Conservation (phyloP, 192 early-diverging fungal species). For the Mortierella alpina region DNA sequence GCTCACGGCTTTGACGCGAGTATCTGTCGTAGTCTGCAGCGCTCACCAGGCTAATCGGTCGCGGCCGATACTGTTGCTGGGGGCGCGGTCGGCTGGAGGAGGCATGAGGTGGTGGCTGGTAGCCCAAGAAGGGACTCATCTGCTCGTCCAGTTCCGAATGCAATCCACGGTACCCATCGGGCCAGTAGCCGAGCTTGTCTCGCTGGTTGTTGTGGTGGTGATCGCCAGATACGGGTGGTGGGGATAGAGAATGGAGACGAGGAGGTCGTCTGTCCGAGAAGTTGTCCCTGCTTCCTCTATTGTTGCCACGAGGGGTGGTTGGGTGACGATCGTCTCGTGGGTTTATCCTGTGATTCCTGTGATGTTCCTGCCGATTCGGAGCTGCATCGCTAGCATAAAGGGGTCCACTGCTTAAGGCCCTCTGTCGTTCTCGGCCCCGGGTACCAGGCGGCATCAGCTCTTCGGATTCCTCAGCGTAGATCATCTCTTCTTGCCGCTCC, state of each 20-base stretch:
- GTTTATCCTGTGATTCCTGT: neutral
- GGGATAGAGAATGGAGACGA: constrained; percentile 33
- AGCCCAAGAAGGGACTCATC: constrained; percentile 24
- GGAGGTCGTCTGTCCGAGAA: constrained; percentile 8
- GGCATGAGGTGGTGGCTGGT: constrained; percentile 19
- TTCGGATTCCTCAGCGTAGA: neutral
- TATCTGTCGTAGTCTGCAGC: constrained; percentile 16
- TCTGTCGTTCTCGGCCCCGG: constrained; percentile 1
- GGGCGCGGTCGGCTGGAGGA: constrained; percentile 16
- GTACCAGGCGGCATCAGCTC: neutral
- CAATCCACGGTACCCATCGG: neutral
- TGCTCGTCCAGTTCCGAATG: constrained; percentile 11
- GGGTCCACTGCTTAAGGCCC: constrained; percentile 9
- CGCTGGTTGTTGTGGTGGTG: neutral
- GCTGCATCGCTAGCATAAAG: neutral
- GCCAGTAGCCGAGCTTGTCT: constrained; percentile 12
- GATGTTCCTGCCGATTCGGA: neutral
- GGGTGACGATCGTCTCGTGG: neutral
- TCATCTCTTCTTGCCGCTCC: neutral
- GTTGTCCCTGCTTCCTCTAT: neutral
- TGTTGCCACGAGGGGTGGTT: neutral
- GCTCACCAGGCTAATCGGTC: constrained; percentile 18
- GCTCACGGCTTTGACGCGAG: neutral
- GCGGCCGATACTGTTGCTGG: neutral
- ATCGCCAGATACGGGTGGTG: constrained; percentile 22